Evolutionary conservation across 2,329 filamentous ascomycete species (phyloP).

Genomic region (Alternaria sp.): DNA sequence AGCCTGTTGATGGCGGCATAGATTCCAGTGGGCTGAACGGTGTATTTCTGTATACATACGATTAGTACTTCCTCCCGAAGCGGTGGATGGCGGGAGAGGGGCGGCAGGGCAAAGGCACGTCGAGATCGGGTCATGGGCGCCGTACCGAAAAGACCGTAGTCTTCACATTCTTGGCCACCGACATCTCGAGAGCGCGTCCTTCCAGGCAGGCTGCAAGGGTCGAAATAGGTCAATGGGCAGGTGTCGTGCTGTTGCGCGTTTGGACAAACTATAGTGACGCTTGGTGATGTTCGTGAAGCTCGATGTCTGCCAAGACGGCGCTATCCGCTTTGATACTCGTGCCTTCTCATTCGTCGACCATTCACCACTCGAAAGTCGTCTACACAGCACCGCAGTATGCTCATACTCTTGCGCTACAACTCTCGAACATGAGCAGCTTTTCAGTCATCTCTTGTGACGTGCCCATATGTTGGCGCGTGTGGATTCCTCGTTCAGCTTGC

Average conservation of each 20-base stretch:
- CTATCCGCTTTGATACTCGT: slow-evolving; percentile 27
- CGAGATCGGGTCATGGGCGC: slow-evolving; percentile 9
- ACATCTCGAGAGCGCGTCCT: slow-evolving; percentile 37
- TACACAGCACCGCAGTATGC: background rate
- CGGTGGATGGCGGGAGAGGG: slow-evolving; percentile 12
- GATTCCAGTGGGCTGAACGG: slow-evolving; percentile 85
- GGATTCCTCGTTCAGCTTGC: background rate
- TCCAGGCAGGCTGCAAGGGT: slow-evolving; percentile 23
- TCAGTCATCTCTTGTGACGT: no score
- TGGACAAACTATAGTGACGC: slow-evolving; percentile 29
- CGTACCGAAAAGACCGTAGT: slow-evolving; percentile 43
- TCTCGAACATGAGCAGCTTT: background rate
- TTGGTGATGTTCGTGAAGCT: slow-evolving; percentile 39
- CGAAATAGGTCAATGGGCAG: slow-evolving; percentile 37
- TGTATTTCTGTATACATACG: slow-evolving; percentile 79
- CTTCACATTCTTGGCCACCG: slow-evolving; percentile 40
- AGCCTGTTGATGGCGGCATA: slow-evolving; percentile 84
- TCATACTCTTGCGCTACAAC: background rate
- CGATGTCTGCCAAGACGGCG: slow-evolving; percentile 36
- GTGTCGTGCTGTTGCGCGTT: slow-evolving; percentile 26
- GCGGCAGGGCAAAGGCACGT: slow-evolving; percentile 10
- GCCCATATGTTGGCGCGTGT: no score
- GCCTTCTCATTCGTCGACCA: slow-evolving; percentile 23
- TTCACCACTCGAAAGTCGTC: background rate
- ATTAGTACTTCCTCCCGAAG: slow-evolving; percentile 22